These are phyloP conservation scores for Anthracocystis panici-leucophaei DNA, from an alignment of 1,284 basidiomycete genomes.

Conservation along the genomic window DNA sequence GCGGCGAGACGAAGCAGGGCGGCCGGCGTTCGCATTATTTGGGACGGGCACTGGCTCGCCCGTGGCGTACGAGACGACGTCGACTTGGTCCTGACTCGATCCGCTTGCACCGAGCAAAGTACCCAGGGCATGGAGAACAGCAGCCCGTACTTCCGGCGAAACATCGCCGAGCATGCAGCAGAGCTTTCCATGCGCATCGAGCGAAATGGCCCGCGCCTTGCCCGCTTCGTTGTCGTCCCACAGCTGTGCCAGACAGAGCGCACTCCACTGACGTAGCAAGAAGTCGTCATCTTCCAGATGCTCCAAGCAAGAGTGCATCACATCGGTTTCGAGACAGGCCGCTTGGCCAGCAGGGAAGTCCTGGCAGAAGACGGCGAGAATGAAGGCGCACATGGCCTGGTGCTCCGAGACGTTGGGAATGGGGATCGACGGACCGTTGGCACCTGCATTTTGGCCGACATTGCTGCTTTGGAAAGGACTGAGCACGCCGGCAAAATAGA, in stretches of 20 bases:
- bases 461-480: constrained; percentile 56
- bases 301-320: constrained; percentile 89
- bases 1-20: constrained; percentile 53
- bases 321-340: constrained; percentile 84
- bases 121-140: constrained; percentile 90
- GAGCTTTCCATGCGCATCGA: constrained; percentile 86
- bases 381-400: constrained; percentile 98
- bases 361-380: constrained; percentile 89
- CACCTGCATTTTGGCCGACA: constrained; percentile 31
- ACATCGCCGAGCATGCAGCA: constrained; percentile 86
- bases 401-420: constrained; percentile 95
- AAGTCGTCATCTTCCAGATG: constrained; percentile 88
- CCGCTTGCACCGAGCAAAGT: constrained; percentile 93
- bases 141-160: constrained; percentile 91
- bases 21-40: constrained; percentile 14
- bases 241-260: constrained; percentile 91
- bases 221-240: constrained; percentile 95
- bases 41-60: constrained; percentile 32
- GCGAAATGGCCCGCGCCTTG: constrained; percentile 85
- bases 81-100: constrained; percentile 60
- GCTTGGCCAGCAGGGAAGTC: constrained; percentile 88
- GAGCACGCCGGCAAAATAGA: constrained; percentile 67
- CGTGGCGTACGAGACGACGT: constrained; percentile 42
- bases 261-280: constrained; percentile 91
- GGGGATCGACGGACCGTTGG: constrained; percentile 70